A percentile compares a stretch with the other conserved stretches of the same genome.
Conservation (phyloP, 225 moss, liverwort and hornwort species). For the Polytrichum commune region DNA sequence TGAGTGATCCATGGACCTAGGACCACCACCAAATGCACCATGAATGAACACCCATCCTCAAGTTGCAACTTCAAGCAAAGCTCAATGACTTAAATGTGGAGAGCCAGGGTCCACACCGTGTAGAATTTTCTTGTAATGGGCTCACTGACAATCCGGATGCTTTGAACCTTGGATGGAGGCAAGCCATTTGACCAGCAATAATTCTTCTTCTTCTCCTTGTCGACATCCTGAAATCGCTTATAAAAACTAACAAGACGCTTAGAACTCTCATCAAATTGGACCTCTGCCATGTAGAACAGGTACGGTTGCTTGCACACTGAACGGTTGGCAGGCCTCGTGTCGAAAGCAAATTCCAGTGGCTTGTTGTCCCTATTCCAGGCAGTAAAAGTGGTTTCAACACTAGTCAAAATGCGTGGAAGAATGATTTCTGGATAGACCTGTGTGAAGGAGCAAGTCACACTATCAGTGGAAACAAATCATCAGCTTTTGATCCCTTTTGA, state of each 20-base stretch:
- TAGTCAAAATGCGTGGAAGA: conserved; percentile 61
- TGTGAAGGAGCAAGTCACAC: neutral
- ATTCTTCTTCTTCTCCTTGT: conserved; percentile 62
- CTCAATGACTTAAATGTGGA: neutral
- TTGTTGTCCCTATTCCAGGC: conserved; percentile 74
- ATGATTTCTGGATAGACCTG: conserved; percentile 89
- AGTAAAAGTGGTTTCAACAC: conserved; percentile 75
- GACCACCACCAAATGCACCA: too few relatives aligned
- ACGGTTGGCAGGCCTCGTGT: conserved; percentile 56
- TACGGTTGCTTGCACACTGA: conserved; percentile 80
- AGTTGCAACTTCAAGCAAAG: neutral
- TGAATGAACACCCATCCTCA: too few relatives aligned
- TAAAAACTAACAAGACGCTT: conserved; percentile 60
- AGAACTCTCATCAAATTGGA: conserved; percentile 50
- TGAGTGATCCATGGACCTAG: too few relatives aligned
- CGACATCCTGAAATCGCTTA: conserved; percentile 61
- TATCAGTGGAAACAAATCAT: neutral
- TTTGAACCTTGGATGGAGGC: conserved; percentile 52
- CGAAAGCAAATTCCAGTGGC: conserved; percentile 74
- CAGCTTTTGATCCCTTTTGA: neutral
- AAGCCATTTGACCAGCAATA: conserved; percentile 78
- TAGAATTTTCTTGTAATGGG: conserved; percentile 58
- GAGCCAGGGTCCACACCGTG: conserved; percentile 22
- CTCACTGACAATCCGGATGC: conserved; percentile 70
- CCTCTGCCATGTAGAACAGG: conserved; percentile 74